phyloP scores from a whole-genome alignment of 345 rosid species.

The sweet orange (Citrus sinensis) region DVS_A1.0 CM039162.1:4340501-4341000 shows the following conservation, averaged over 20 bases:
- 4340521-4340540: neutral
- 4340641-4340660: neutral
- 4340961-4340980: conserved; percentile 57
- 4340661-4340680: neutral
- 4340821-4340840: neutral
- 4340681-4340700: neutral
- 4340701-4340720: neutral
- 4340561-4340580: neutral
- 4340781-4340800: neutral
- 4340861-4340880: neutral
- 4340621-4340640: neutral
- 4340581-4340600: too few species aligned
- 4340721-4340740: neutral
- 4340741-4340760: neutral
- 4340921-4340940: conserved; percentile 79
- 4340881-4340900: conserved; percentile 1
- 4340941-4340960: conserved; percentile 74
- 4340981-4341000: conserved; percentile 83
- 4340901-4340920: conserved; percentile 66
- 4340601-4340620: neutral
- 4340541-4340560: neutral
- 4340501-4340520: conserved; percentile 8
- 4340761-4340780: neutral
- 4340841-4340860: neutral
- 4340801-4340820: neutral